phyloP scores from a whole-genome alignment of 352 stramenopile genomes.

The Globisporangium orthogonon region DNA sequence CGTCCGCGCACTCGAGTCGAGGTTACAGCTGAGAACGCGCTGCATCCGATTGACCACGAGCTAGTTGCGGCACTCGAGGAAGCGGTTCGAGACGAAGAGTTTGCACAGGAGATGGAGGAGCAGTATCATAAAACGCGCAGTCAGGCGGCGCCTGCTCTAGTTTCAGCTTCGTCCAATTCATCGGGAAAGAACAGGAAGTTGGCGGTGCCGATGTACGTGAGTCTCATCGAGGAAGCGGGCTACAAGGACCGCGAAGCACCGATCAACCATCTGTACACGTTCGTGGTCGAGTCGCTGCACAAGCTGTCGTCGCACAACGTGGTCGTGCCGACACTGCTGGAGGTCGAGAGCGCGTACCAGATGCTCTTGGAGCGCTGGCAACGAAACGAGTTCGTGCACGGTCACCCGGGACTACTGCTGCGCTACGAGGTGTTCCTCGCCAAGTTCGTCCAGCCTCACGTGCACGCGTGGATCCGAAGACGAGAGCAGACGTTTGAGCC shows the following conservation, averaged over 20 bases:
- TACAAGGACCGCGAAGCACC: constrained; percentile 32
- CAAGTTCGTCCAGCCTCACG: constrained; percentile 28
- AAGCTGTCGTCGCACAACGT: constrained; percentile 16
- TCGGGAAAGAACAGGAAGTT: constrained; percentile 5
- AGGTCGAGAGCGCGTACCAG: constrained; percentile 23
- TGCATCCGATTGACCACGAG: constrained; percentile 12
- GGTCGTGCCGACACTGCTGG: constrained; percentile 36
- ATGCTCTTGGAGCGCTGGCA: constrained; percentile 37
- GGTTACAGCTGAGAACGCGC: constrained; percentile 6
- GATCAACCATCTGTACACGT: constrained; percentile 34
- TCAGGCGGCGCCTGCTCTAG: no score
- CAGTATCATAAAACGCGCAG: background rate
- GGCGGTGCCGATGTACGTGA: constrained; percentile 40
- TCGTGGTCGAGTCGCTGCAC: constrained; percentile 27
- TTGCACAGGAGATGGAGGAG: constrained; percentile 6
- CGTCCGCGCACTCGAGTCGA: background rate
- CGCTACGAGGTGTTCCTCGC: constrained; percentile 57
- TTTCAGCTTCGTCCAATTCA: no score
- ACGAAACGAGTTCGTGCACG: constrained; percentile 26
- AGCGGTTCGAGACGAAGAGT: constrained; percentile 13
- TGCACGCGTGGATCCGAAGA: constrained; percentile 16
- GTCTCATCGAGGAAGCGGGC: constrained; percentile 48
- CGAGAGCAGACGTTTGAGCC: constrained; percentile 7
- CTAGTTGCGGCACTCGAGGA: constrained; percentile 21
- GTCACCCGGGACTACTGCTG: constrained; percentile 33